phyloP scores from a whole-genome alignment of 202 grass and related monocot species.

The Panicum virgatum region DNA sequence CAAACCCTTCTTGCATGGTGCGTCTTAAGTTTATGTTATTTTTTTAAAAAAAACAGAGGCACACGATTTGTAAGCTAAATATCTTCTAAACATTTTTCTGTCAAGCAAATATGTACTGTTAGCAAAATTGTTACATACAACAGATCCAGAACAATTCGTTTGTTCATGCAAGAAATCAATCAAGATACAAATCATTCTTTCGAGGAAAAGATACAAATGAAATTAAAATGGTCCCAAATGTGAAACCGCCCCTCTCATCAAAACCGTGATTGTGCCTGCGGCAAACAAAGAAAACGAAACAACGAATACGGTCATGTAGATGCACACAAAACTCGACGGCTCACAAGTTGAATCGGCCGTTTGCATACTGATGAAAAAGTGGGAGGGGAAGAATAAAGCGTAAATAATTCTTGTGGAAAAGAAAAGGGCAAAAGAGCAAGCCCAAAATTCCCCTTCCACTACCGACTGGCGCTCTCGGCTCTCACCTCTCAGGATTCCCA shows the following conservation, averaged over 20 bases:
- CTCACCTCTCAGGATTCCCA: neutral
- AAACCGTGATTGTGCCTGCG: neutral
- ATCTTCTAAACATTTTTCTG: neutral
- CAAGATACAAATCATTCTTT: too few relatives aligned
- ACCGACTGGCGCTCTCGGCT: neutral
- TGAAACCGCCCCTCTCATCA: neutral
- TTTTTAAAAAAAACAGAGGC: neutral
- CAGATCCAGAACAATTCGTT: neutral
- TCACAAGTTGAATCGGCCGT: neutral
- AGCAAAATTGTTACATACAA: neutral
- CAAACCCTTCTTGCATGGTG: neutral
- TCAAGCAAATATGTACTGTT: neutral
- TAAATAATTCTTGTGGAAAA: neutral
- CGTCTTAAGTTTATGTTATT: neutral
- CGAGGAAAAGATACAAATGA: neutral
- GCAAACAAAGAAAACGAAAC: neutral
- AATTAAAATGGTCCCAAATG: neutral
- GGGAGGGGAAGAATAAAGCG: constrained; percentile 2
- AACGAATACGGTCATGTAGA: too few relatives aligned
- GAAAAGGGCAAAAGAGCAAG: neutral
- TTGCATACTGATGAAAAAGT: neutral
- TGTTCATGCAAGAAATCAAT: neutral
- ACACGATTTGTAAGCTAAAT: neutral
- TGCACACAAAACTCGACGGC: neutral
- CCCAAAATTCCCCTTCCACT: constrained; percentile 40